Evolutionary conservation across 805 yeast species (phyloP).

Genomic region (Yamadazyma sp.): DNA sequence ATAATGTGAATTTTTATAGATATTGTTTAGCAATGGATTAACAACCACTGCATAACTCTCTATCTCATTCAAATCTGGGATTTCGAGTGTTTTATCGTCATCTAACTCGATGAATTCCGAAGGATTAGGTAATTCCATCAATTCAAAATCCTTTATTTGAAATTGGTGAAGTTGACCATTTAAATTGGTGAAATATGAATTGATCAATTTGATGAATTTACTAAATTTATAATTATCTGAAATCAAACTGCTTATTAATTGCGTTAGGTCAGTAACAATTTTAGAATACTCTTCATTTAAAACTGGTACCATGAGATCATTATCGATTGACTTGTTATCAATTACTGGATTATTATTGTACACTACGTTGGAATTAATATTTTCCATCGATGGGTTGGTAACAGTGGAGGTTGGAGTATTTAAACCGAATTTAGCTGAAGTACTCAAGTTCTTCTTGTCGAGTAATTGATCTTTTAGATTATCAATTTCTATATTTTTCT

Average conservation of each 20-base stretch:
- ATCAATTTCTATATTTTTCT: slow-evolving; percentile 29
- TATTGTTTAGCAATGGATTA: slow-evolving; percentile 32
- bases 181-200: slow-evolving; percentile 24
- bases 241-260: slow-evolving; percentile 33
- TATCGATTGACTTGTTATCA: slow-evolving; percentile 13
- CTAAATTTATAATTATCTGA: slow-evolving; percentile 36
- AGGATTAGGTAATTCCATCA: slow-evolving; percentile 25
- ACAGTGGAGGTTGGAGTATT: not conserved
- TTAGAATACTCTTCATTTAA: slow-evolving; percentile 28
- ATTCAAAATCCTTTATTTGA: not conserved
- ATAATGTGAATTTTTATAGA: slow-evolving; percentile 34
- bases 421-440: slow-evolving; percentile 12
- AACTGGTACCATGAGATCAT: slow-evolving; percentile 12
- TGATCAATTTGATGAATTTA: slow-evolving; percentile 25
- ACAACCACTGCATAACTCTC: slow-evolving; percentile 34
- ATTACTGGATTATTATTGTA: slow-evolving; percentile 32
- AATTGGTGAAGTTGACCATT: slow-evolving; percentile 23
- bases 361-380: slow-evolving; percentile 21
- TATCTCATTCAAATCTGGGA: slow-evolving; percentile 24
- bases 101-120: slow-evolving; percentile 16
- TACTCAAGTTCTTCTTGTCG: slow-evolving; percentile 30
- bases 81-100: slow-evolving; percentile 1
- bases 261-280: slow-evolving; percentile 30
- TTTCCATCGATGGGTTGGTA: not conserved
- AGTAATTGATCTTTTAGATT: slow-evolving; percentile 32